These are phyloP conservation scores for Stachybotrys chartarum DNA, from an alignment of 2,329 filamentous ascomycete genomes.

Conservation along the genomic window DNA sequence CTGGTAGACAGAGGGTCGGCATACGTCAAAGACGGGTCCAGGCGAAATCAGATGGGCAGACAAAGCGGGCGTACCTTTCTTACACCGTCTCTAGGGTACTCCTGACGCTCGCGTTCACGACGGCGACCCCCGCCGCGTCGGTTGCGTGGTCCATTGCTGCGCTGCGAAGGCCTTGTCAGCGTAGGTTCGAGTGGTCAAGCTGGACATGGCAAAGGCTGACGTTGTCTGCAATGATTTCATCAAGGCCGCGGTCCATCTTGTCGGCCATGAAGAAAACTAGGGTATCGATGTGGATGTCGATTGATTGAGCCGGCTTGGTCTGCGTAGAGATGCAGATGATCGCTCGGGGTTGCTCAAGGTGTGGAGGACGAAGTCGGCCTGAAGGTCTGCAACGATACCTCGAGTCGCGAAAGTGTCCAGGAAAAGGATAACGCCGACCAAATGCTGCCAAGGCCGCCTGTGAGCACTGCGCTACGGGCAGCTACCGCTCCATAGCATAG, in stretches of 20 bases:
- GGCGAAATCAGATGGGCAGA: not conserved
- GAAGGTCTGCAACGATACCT: not conserved
- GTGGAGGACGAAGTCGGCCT: not conserved
- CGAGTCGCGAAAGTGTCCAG: not conserved
- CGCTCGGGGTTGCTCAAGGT: not conserved
- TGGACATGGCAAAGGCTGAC: slow-evolving; percentile 17
- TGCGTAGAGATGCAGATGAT: not conserved
- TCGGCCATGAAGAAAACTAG: slow-evolving; percentile 20
- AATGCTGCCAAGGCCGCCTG: not conserved
- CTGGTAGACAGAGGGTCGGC: slow-evolving; percentile 12
- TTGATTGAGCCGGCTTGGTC: not conserved
- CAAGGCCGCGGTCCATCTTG: slow-evolving; percentile 47
- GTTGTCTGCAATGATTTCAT: slow-evolving; percentile 49
- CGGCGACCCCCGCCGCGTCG: slow-evolving; percentile 26
- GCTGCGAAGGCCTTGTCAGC: slow-evolving; percentile 16
- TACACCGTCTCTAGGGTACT: slow-evolving; percentile 72
- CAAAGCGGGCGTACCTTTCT: slow-evolving; percentile 64
- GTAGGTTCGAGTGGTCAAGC: not conserved
- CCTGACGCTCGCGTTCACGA: slow-evolving; percentile 28
- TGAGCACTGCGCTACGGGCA: too few species aligned
- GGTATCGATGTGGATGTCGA: not conserved
- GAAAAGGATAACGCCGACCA: not conserved
- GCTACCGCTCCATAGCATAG: too few species aligned
- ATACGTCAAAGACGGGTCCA: slow-evolving; percentile 7
- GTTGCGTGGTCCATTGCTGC: slow-evolving; percentile 27